Evolutionary conservation across 106 monocot genomes (phyloP).

Genomic region (Dendrobium chrysotoxum): DNA sequence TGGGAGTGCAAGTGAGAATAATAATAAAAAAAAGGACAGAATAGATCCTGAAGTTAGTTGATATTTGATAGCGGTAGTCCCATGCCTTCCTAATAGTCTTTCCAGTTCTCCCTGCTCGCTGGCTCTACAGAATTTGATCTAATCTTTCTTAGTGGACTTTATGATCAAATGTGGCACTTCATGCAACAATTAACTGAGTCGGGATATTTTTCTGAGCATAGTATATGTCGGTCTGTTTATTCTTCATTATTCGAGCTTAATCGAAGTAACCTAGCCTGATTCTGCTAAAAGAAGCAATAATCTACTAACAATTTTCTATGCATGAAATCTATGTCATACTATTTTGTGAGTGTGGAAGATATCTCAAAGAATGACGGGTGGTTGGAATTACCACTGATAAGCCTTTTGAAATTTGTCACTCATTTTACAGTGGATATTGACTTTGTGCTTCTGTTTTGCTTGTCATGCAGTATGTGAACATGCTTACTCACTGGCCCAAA

Average conservation of each 20-base stretch:
- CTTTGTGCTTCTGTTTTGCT: neutral
- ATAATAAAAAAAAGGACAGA: neutral
- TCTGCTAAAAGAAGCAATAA: neutral
- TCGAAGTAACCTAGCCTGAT: neutral
- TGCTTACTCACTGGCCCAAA: slow-evolving; percentile 85
- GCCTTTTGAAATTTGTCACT: neutral
- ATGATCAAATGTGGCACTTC: neutral
- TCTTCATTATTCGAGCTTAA: neutral
- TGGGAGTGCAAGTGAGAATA: neutral
- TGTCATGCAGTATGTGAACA: slow-evolving; percentile 78
- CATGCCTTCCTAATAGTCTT: neutral
- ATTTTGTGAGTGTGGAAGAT: neutral
- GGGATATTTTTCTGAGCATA: neutral
- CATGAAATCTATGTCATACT: neutral
- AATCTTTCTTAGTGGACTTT: neutral
- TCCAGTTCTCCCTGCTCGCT: neutral
- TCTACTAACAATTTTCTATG: neutral
- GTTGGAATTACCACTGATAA: neutral
- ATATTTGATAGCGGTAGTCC: neutral
- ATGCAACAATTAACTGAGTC: neutral
- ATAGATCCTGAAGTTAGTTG: neutral
- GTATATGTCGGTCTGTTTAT: neutral
- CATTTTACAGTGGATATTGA: neutral
- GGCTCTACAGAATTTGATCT: neutral
- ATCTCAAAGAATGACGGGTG: neutral